Percentiles rank a stretch among this genome's conserved stretches.
Conservation (phyloP, 164 flowering plant species). For the Macadamia integrifolia region DNA sequence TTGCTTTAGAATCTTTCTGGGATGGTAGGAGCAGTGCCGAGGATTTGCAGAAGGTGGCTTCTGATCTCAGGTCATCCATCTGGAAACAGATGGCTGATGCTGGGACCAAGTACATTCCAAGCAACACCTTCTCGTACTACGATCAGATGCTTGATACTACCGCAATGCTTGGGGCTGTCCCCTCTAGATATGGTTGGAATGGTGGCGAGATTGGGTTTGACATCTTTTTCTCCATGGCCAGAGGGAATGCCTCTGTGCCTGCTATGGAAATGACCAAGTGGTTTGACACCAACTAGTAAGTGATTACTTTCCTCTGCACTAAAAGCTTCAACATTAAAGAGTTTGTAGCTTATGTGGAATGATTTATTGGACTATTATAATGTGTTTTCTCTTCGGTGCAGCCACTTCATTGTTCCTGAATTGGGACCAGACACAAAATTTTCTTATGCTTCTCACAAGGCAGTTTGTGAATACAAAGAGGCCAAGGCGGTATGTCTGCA, state of each 20-base stretch:
- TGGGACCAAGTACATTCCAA: constrained; percentile 69
- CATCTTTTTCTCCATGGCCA: constrained; percentile 70
- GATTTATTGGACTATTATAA: not conserved
- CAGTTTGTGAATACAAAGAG: constrained; percentile 84
- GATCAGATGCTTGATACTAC: constrained; percentile 73
- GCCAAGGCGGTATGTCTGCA: constrained; percentile 48
- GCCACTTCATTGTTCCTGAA: constrained; percentile 94
- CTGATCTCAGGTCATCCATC: constrained; percentile 61
- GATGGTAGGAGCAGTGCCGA: constrained; percentile 66
- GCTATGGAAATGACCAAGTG: constrained; percentile 95
- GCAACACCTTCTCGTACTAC: constrained; percentile 70
- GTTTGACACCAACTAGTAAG: constrained; percentile 90
- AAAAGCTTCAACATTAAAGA: not conserved
- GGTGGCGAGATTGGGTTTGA: constrained; percentile 79
- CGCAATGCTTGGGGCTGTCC: constrained; percentile 76
- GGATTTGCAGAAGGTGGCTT: constrained; percentile 57
- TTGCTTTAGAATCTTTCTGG: constrained; percentile 88
- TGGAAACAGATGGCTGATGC: constrained; percentile 76
- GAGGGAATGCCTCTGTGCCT: constrained; percentile 71
- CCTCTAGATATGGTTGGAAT: constrained; percentile 56
- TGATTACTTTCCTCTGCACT: not conserved
- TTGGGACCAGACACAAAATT: constrained; percentile 88
- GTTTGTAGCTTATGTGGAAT: not conserved
- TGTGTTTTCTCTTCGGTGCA: constrained; percentile 17
- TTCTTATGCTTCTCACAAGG: constrained; percentile 89